These are phyloP conservation scores for Rugiboletus extremiorientalis DNA, from an alignment of 1,284 basidiomycete species.

Conservation along the genomic window DNA sequence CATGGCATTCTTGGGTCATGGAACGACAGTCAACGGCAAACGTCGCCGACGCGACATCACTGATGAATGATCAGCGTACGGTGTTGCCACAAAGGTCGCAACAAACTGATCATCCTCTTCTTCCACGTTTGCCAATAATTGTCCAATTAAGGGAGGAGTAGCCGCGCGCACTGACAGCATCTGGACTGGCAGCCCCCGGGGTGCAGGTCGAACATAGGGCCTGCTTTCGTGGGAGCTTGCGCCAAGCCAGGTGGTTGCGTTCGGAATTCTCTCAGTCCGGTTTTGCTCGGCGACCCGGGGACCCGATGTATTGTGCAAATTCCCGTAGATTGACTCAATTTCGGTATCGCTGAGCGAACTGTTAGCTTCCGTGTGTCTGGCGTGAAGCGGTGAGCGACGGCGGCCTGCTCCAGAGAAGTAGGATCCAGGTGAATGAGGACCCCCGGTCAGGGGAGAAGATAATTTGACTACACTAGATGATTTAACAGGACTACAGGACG, in stretches of 20 bases:
- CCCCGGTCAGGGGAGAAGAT: conserved; percentile 16
- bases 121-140: background rate
- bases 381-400: background rate
- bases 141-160: background rate
- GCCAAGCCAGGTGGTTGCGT: background rate
- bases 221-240: conserved; percentile 13
- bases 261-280: background rate
- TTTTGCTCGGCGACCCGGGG: background rate
- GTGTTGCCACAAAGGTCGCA: background rate
- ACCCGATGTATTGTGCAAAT: no score
- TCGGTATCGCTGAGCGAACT: background rate
- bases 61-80: conserved; percentile 10
- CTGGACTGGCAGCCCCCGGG: background rate
- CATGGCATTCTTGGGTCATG: background rate
- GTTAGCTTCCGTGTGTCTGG: background rate
- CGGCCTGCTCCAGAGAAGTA: background rate
- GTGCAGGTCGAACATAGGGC: conserved; percentile 3
- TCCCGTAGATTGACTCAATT: background rate
- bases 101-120: conserved; percentile 17
- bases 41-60: background rate
- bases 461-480: background rate
- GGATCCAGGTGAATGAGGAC: background rate
- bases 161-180: background rate
- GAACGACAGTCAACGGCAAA: background rate
- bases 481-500: conserved; percentile 6